Conservation (phyloP, 2,329 filamentous ascomycete genomes). For the Epicoccum sorghinum region DNA sequence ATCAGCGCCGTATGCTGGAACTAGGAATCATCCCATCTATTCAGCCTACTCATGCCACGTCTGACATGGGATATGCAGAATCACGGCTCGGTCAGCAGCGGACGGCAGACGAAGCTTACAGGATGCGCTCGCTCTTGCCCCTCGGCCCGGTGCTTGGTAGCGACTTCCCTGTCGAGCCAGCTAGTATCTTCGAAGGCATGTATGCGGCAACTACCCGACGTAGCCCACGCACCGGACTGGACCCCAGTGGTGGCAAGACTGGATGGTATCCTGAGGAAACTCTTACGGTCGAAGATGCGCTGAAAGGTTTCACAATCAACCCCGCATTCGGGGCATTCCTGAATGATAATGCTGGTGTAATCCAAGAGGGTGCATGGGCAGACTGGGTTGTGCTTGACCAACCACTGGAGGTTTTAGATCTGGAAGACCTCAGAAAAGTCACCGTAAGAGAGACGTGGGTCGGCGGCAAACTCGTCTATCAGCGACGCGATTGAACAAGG, state of each 20-base stretch:
- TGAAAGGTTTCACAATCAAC: slow-evolving; percentile 66
- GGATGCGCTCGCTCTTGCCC: slow-evolving; percentile 67
- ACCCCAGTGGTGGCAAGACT: slow-evolving; percentile 52
- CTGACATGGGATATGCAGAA: slow-evolving; percentile 72
- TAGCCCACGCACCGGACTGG: slow-evolving; percentile 57
- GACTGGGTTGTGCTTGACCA: slow-evolving; percentile 74
- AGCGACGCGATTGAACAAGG: slow-evolving; percentile 17
- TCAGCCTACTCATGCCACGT: slow-evolving; percentile 74
- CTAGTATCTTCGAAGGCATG: slow-evolving; percentile 70
- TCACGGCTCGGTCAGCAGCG: slow-evolving; percentile 63
- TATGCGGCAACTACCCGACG: slow-evolving; percentile 70
- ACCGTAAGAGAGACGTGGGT: slow-evolving; percentile 73
- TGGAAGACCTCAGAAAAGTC: slow-evolving; percentile 60
- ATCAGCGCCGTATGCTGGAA: slow-evolving; percentile 64
- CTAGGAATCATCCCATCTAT: slow-evolving; percentile 71
- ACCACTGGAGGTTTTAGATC: slow-evolving; percentile 57
- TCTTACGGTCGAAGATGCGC: slow-evolving; percentile 63
- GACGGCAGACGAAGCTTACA: slow-evolving; percentile 64
- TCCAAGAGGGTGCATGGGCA: slow-evolving; percentile 66
- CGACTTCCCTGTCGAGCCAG: slow-evolving; percentile 75
- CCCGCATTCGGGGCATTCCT: slow-evolving; percentile 66
- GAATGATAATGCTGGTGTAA: slow-evolving; percentile 64
- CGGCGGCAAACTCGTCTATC: slow-evolving; percentile 56
- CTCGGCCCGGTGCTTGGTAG: slow-evolving; percentile 66
- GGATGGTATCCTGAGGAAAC: slow-evolving; percentile 68